Percentiles rank a stretch among this genome's conserved stretches.
These are phyloP conservation scores for Phtheirospermum japonicum DNA, from an alignment of 257 asterid genomes.

Conservation along the genomic window DNA sequence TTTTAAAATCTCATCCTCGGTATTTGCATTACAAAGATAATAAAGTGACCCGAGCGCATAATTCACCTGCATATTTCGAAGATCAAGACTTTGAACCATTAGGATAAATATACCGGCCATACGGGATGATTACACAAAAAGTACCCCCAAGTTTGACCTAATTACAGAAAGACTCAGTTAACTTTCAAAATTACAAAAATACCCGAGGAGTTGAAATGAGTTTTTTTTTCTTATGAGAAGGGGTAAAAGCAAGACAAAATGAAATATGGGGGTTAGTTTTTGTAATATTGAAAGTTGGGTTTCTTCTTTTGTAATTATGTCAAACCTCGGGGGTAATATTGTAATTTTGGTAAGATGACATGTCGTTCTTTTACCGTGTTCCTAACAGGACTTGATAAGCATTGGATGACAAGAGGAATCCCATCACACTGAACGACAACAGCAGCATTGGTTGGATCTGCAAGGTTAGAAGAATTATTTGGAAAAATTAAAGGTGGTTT, in stretches of 20 bases:
- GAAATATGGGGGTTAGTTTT: too few species aligned
- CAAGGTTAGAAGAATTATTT: constrained; percentile 1
- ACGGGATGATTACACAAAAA: too few species aligned
- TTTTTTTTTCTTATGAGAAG: too few species aligned
- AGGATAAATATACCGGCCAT: too few species aligned
- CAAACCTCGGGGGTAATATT: too few species aligned
- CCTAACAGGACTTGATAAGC: constrained; percentile 90
- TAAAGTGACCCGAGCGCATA: constrained; percentile 72
- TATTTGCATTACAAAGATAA: constrained; percentile 64
- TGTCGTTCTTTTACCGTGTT: constrained; percentile 60
- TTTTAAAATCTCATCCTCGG: constrained; percentile 62
- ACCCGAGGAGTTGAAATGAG: too few species aligned
- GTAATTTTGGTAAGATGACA: background rate
- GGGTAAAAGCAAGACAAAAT: too few species aligned
- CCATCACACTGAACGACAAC: constrained; percentile 68
- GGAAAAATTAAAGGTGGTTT: background rate
- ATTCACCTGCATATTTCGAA: constrained; percentile 52
- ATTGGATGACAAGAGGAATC: constrained; percentile 74
- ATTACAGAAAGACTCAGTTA: too few species aligned
- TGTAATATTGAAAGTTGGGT: too few species aligned
- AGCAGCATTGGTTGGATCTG: constrained; percentile 86
- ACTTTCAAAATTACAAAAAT: too few species aligned
- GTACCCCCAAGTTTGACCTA: too few species aligned
- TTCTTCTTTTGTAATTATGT: background rate
- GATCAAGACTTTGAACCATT: background rate